Evolutionary conservation across 108 stramenopile genomes (phyloP), one percentile per base, ranked within the genome.

Genomic region (Discostella stelligeroides): DNA sequence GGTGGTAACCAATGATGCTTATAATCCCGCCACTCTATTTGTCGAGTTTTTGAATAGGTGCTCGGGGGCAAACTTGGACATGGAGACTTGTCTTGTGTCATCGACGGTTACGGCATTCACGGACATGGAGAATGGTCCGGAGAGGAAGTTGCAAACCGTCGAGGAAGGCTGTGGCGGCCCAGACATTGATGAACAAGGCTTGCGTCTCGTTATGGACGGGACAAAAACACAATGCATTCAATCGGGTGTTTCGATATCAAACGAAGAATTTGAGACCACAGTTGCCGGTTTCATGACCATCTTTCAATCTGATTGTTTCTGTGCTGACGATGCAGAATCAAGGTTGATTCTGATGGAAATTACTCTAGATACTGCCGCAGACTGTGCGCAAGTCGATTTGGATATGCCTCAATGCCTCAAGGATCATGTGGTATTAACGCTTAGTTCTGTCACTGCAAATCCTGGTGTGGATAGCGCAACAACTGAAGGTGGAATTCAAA

Each of bases 371-470:
- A 43, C 42, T 57, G 45, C 56, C 6, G 55, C 55, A 28, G 50
- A 60, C 30, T 72, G 71, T 30, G 61, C 71, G 51, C 48, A 63
- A 12, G 71, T 72, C 15, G 29, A 63, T 4, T 20, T 63, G 24
- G 71, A 72, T 55, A 40, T 72, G 42, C 60, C 61, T 27, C 8
- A 63, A 29, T 72, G 71, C 37, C 61, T 63, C 55, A 51, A 7
- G 41, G 56, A 65, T 57, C 40, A 60, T 20, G 29, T 69, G 41
- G 3, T 71, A 40, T 12, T 38, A 8, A 61, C 61, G 9, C 21
- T 45, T 21, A 28, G 49, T 61, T 13, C 4, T 13, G 60, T 17
- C 1, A n/a, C n/a, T n/a, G n/a, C n/a, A n/a, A 34, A 34, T 34
- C 34, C 34, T 3, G 5, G 5, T 34, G 14, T 9, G 13, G 57